Conservation (phyloP, 2,329 filamentous ascomycete species). For the Phaeosphaeria sp. region DNA sequence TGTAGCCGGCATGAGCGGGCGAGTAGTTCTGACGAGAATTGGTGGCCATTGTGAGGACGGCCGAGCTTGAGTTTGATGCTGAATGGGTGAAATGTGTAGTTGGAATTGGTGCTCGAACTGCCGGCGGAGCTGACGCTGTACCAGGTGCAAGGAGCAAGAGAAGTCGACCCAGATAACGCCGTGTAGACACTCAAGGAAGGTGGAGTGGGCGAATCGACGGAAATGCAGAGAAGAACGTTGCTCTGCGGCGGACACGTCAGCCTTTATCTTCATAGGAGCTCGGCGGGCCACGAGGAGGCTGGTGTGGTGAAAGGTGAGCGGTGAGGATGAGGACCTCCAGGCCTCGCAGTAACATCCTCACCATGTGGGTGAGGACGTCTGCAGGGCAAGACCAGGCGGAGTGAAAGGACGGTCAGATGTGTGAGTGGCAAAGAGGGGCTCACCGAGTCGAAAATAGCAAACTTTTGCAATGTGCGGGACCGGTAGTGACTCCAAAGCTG, state of each 20-base stretch:
- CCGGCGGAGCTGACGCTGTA: slow-evolving; percentile 11
- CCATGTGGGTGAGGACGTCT: slow-evolving; percentile 2
- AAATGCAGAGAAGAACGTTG: slow-evolving; percentile 43
- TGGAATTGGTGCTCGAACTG: slow-evolving; percentile 7
- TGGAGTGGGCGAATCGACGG: slow-evolving; percentile 26
- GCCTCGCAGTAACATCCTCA: background rate
- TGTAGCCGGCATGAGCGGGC: slow-evolving; percentile 33
- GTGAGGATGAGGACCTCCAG: slow-evolving; percentile 26
- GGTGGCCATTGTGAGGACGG: slow-evolving; percentile 29
- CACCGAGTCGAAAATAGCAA: slow-evolving; percentile 51
- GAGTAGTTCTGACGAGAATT: slow-evolving; percentile 42
- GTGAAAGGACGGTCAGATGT: slow-evolving; percentile 13
- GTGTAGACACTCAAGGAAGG: slow-evolving; percentile 23
- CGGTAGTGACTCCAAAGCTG: slow-evolving; percentile 52
- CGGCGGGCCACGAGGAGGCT: background rate
- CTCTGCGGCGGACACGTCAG: slow-evolving; percentile 26
- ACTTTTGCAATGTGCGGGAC: slow-evolving; percentile 47
- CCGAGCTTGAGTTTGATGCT: slow-evolving; percentile 1
- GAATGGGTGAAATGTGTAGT: background rate
- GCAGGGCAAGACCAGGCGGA: slow-evolving; percentile 4
- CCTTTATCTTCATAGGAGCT: slow-evolving; percentile 1
- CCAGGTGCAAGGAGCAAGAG: background rate
- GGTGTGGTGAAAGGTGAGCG: slow-evolving; percentile 4
- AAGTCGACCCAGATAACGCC: slow-evolving; percentile 4
- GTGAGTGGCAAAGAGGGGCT: slow-evolving; percentile 21